Conservation (phyloP, 768 basidiomycete genomes). For the Hygrophorus pudorinus region DNA sequence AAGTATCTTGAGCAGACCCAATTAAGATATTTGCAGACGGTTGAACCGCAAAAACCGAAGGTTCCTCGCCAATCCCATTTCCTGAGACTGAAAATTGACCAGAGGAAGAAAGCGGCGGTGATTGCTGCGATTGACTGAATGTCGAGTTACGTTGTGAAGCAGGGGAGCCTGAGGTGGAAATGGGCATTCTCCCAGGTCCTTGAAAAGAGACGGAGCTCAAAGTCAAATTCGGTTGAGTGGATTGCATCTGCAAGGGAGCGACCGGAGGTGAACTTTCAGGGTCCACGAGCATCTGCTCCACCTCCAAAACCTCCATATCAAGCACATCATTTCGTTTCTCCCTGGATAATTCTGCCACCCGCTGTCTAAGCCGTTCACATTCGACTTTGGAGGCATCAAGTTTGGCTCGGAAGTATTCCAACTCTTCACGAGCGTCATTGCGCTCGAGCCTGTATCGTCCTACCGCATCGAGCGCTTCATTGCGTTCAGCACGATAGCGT, state of each 20-base stretch:
- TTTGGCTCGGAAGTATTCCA: slow-evolving; percentile 15
- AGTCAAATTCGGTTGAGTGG: too few species aligned
- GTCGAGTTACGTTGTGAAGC: not conserved
- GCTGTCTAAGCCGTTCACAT: slow-evolving; percentile 22
- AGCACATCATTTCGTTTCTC: slow-evolving; percentile 5
- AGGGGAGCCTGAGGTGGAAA: not conserved
- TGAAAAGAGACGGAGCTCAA: too few species aligned
- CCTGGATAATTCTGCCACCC: slow-evolving; percentile 11
- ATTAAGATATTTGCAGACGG: too few species aligned
- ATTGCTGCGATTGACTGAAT: not conserved
- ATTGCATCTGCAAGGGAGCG: too few species aligned
- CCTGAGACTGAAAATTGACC: too few species aligned
- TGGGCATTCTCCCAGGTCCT: not conserved
- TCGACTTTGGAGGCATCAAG: slow-evolving; percentile 22
- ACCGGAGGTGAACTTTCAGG: slow-evolving; percentile 1
- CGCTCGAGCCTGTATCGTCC: slow-evolving; percentile 20
- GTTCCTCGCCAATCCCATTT: too few species aligned
- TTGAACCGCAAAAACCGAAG: too few species aligned
- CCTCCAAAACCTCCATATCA: slow-evolving; percentile 4
- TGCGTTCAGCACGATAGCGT: slow-evolving; percentile 24
- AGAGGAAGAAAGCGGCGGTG: too few species aligned
- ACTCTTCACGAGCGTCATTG: slow-evolving; percentile 23
- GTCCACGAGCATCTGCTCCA: slow-evolving; percentile 9
- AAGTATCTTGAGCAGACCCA: too few species aligned
- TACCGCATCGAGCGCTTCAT: slow-evolving; percentile 23